Conservation (phyloP, 1,284 basidiomycete genomes). For the Ceratorhiza oryzae-sativae region DNA sequence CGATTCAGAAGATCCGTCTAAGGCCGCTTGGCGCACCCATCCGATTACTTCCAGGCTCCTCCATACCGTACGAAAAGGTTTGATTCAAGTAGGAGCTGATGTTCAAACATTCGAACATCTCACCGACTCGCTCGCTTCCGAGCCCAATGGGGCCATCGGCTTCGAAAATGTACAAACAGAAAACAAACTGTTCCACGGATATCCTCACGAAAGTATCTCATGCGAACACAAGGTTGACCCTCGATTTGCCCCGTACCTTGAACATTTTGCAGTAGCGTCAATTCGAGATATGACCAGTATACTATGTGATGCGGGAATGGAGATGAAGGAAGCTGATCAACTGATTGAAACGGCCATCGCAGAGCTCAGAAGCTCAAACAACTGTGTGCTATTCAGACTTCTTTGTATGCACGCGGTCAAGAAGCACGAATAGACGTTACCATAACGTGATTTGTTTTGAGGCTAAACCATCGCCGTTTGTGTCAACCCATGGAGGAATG, state of each 20-base stretch:
- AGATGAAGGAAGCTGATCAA: background rate
- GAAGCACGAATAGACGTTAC: too few species aligned
- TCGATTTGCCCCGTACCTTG: background rate
- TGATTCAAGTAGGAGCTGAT: background rate
- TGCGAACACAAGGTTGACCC: background rate
- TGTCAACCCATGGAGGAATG: too few species aligned
- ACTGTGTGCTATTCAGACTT: background rate
- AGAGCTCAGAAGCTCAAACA: background rate
- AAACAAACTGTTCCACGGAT: background rate
- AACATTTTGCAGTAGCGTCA: background rate
- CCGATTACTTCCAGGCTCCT: background rate
- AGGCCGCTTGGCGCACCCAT: background rate
- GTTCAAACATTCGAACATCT: background rate
- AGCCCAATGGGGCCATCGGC: background rate
- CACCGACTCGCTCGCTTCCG: background rate
- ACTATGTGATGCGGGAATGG: background rate
- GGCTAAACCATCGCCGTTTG: too few species aligned
- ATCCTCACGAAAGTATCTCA: background rate
- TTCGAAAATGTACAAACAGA: background rate
- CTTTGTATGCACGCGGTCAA: background rate
- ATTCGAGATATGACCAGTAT: background rate
- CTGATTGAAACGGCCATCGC: background rate
- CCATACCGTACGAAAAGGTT: background rate
- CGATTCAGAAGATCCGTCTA: background rate
- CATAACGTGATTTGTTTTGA: too few species aligned